Evolutionary conservation across 352 stramenopile species (phyloP).

Genomic region (Globisporangium nodosum): DNA sequence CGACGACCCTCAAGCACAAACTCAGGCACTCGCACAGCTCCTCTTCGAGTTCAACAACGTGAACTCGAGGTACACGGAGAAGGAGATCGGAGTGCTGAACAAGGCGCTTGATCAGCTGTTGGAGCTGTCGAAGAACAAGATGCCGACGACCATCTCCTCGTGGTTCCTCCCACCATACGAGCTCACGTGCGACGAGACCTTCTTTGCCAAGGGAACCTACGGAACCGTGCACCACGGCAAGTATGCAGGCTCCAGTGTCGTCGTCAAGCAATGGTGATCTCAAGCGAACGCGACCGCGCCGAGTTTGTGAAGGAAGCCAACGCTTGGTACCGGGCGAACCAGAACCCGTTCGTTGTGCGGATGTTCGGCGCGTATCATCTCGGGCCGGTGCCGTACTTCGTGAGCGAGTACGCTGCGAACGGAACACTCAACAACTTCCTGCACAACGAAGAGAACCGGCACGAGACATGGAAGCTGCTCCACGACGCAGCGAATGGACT

Average conservation of each 20-base stretch:
- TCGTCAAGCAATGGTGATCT: not conserved
- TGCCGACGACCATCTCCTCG: not conserved
- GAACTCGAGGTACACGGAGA: not conserved
- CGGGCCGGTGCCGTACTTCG: not conserved
- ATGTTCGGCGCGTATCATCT: not conserved
- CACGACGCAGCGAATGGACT: not conserved
- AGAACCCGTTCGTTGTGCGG: not conserved
- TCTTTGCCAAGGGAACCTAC: not conserved
- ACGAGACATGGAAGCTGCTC: not conserved
- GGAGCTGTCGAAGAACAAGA: not conserved
- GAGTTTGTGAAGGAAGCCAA: not conserved
- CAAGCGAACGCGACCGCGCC: not conserved
- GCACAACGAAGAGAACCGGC: not conserved
- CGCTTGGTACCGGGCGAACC: not conserved
- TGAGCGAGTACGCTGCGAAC: not conserved
- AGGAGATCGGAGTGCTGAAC: constrained; percentile 1
- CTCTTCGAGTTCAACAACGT: constrained; percentile 1
- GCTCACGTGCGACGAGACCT: not conserved
- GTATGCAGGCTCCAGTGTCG: not conserved
- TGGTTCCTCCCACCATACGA: constrained; percentile 10
- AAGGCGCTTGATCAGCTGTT: too few species aligned
- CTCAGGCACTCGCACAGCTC: constrained; percentile 4
- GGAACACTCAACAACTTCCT: not conserved
- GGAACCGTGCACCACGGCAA: constrained; percentile 3
- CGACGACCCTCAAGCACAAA: not conserved